Percentiles rank a stretch among this genome's conserved stretches.
phyloP scores from a whole-genome alignment of 108 stramenopile species.

The Bacterosira constricta region DNA sequence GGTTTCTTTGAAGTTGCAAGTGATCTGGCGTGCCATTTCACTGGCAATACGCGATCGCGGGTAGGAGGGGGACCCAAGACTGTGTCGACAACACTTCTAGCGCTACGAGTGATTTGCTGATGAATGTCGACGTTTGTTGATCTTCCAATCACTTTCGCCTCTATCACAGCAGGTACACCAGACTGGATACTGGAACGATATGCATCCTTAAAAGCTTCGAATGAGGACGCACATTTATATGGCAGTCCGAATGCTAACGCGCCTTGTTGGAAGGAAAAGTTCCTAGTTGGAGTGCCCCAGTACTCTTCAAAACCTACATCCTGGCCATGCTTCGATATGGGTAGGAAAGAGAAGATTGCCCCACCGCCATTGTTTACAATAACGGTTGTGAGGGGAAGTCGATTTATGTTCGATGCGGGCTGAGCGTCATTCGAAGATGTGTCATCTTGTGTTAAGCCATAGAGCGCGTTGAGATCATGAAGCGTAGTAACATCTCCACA shows the following conservation, averaged over 20 bases:
- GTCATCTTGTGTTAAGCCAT: slow-evolving; percentile 53
- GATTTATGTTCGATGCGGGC: slow-evolving; percentile 22
- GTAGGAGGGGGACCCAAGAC: slow-evolving; percentile 3
- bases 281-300: slow-evolving; percentile 89
- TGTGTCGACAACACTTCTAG: slow-evolving; percentile 35
- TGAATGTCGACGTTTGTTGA: slow-evolving; percentile 75
- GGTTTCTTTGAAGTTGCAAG: not conserved
- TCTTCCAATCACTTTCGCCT: slow-evolving; percentile 62
- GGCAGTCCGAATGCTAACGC: slow-evolving; percentile 70
- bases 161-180: slow-evolving; percentile 51
- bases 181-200: slow-evolving; percentile 33
- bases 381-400: slow-evolving; percentile 63
- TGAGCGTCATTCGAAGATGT: slow-evolving; percentile 13
- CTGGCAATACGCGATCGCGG: not conserved
- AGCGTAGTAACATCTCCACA: slow-evolving; percentile 90
- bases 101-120: slow-evolving; percentile 50
- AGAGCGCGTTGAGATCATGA: slow-evolving; percentile 90
- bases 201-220: slow-evolving; percentile 40
- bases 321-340: slow-evolving; percentile 86
- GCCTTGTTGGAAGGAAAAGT: slow-evolving; percentile 66
- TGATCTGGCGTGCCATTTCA: not conserved
- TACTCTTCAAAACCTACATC: slow-evolving; percentile 88
- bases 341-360: slow-evolving; percentile 95
- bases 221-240: slow-evolving; percentile 46
- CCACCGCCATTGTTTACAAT: slow-evolving; percentile 94